phyloP scores from a whole-genome alignment of 106 monocot genomes.

The Apostasia ramifera region DNA sequence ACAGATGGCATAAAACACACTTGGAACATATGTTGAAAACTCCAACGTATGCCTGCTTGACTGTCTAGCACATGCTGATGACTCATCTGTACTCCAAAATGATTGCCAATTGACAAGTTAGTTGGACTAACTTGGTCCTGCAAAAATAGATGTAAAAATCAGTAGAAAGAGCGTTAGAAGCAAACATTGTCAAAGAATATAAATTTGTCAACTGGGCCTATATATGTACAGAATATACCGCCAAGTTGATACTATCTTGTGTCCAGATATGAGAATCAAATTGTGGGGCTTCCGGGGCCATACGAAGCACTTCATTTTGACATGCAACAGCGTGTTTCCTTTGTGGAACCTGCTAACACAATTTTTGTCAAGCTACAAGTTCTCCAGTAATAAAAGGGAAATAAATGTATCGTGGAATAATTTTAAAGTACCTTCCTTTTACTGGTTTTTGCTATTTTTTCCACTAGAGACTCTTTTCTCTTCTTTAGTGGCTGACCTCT shows the following conservation, averaged over 20 bases:
- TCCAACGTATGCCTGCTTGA: slow-evolving; percentile 39
- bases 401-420: slow-evolving; percentile 1
- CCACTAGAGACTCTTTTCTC: slow-evolving; percentile 33
- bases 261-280: slow-evolving; percentile 35
- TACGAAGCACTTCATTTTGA: slow-evolving; percentile 28
- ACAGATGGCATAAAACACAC: slow-evolving; percentile 15
- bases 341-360: slow-evolving; percentile 18
- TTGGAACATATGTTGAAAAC: slow-evolving; percentile 43
- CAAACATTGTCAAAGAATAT: too few relatives aligned
- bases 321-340: slow-evolving; percentile 18
- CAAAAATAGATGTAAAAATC: not conserved
- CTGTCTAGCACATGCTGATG: slow-evolving; percentile 37
- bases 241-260: slow-evolving; percentile 33
- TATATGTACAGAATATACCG: slow-evolving; percentile 10
- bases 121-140: slow-evolving; percentile 41
- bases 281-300: slow-evolving; percentile 28
- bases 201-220: too few relatives aligned
- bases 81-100: slow-evolving; percentile 41
- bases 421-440: slow-evolving; percentile 33
- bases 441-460: slow-evolving; percentile 28
- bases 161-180: too few relatives aligned
- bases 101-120: slow-evolving; percentile 43
- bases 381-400: not conserved
- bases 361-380: not conserved
- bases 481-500: slow-evolving; percentile 30